phyloP scores from a whole-genome alignment of 768 basidiomycete species.

The Peribolospora baueri region DNA sequence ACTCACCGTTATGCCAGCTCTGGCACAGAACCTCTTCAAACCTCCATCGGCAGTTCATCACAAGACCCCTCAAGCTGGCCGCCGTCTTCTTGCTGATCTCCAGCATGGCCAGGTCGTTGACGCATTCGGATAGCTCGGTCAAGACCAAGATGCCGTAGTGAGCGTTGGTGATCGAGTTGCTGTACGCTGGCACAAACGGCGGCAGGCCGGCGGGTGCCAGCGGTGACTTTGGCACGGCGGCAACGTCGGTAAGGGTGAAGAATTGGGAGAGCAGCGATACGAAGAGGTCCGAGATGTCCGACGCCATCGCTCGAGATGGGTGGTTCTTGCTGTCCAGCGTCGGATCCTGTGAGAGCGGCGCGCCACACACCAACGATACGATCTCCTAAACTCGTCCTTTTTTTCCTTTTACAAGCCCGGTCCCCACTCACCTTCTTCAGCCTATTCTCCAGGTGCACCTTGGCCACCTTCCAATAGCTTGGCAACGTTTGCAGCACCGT shows the following conservation, averaged over 20 bases:
- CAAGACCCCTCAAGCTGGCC: conserved; percentile 38
- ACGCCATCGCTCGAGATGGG: conserved; percentile 34
- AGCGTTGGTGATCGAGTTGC: conserved; percentile 58
- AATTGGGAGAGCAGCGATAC: conserved; percentile 62
- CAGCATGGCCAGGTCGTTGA: conserved; percentile 51
- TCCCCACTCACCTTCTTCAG: conserved; percentile 45
- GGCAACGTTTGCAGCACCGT: conserved; percentile 60
- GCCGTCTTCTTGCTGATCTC: conserved; percentile 52
- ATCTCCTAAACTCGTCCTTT: too few relatives aligned
- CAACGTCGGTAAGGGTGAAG: conserved; percentile 47
- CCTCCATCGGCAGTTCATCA: conserved; percentile 66
- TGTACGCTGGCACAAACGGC: conserved; percentile 27
- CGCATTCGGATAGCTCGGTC: conserved; percentile 62
- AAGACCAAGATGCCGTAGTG: conserved; percentile 58
- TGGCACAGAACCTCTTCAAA: conserved; percentile 58
- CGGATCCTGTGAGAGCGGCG: too few relatives aligned
- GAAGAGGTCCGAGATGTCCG: conserved; percentile 66
- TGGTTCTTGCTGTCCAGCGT: too few relatives aligned
- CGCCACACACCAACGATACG: too few relatives aligned
- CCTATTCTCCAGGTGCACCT: conserved; percentile 74
- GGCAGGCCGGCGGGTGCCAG: conserved; percentile 37
- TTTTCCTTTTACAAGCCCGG: neutral
- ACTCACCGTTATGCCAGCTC: conserved; percentile 58
- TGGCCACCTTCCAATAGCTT: conserved; percentile 80
- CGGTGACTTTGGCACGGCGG: conserved; percentile 16